These are phyloP conservation scores for Funneliformis caledonium DNA, from an alignment of 371 early-diverging fungal genomes.

Conservation along the genomic window DNA sequence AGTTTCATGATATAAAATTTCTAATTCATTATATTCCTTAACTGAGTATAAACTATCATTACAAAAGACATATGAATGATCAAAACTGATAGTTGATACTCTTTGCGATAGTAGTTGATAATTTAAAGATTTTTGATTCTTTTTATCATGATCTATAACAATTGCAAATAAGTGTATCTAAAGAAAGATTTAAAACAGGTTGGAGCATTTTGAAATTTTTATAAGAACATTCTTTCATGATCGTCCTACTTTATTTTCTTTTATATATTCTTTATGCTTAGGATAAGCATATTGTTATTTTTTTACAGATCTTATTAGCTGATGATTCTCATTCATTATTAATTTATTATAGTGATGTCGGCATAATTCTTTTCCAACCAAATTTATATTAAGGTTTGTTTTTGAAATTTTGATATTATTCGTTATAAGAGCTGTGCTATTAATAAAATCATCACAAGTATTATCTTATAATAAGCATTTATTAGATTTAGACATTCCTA, in stretches of 20 bases:
- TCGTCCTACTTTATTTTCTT: too few species aligned
- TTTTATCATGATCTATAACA: constrained; percentile 1
- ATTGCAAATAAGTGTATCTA: background rate
- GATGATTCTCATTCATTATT: constrained; percentile 20
- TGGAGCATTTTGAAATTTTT: background rate
- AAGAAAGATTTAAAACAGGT: background rate
- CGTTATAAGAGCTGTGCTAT: too few species aligned
- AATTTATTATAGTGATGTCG: constrained; percentile 16
- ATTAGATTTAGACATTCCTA: too few species aligned
- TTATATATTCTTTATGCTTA: background rate
- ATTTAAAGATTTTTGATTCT: background rate
- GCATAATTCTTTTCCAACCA: constrained; percentile 13
- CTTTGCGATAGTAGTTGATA: background rate
- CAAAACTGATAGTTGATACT: background rate
- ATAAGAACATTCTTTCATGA: background rate
- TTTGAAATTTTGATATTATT: too few species aligned
- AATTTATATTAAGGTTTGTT: background rate
- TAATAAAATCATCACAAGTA: too few species aligned
- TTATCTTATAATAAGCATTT: too few species aligned
- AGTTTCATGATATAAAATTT: constrained; percentile 4
- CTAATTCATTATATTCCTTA: constrained; percentile 19
- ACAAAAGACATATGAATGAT: constrained; percentile 4
- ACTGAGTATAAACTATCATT: constrained; percentile 6
- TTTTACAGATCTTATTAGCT: background rate
- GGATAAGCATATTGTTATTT: constrained; percentile 5